Conservation (phyloP, 2,329 filamentous ascomycete species). For the Triangularia verruculosa region DNA sequence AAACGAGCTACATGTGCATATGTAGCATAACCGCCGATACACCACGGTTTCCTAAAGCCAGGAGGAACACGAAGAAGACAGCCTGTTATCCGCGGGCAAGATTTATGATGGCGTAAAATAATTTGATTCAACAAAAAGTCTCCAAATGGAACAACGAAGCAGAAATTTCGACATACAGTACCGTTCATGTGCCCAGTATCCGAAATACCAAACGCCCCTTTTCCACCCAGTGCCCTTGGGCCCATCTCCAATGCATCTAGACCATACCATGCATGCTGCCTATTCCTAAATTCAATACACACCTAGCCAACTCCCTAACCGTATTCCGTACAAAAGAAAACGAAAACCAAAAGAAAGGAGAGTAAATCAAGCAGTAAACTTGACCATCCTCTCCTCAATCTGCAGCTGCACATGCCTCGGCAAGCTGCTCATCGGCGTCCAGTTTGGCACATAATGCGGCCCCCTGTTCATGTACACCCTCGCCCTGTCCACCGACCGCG, state of each 20-base stretch:
- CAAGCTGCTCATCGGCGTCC: slow-evolving; percentile 25
- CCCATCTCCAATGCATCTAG: neutral
- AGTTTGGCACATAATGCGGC: slow-evolving; percentile 24
- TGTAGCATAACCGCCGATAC: no score
- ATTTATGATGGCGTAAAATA: no score
- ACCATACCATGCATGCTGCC: neutral
- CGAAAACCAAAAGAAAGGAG: neutral
- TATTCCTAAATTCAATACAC: neutral
- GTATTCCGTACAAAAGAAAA: neutral
- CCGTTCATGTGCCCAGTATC: neutral
- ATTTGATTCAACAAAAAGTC: no score
- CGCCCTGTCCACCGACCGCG: slow-evolving; percentile 18
- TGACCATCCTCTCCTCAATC: slow-evolving; percentile 23
- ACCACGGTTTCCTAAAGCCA: no score
- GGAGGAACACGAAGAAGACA: no score
- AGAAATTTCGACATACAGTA: neutral
- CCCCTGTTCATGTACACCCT: slow-evolving; percentile 24
- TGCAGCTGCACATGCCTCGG: slow-evolving; percentile 21
- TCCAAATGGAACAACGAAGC: neutral
- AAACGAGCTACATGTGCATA: no score
- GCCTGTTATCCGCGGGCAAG: no score
- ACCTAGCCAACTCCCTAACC: neutral
- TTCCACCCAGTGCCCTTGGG: neutral
- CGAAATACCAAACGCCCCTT: neutral
- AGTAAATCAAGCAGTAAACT: slow-evolving; percentile 15